These are phyloP conservation scores for Dysphania ambrosioides DNA, from an alignment of 148 eudicot genomes.

Conservation along the genomic window DNA sequence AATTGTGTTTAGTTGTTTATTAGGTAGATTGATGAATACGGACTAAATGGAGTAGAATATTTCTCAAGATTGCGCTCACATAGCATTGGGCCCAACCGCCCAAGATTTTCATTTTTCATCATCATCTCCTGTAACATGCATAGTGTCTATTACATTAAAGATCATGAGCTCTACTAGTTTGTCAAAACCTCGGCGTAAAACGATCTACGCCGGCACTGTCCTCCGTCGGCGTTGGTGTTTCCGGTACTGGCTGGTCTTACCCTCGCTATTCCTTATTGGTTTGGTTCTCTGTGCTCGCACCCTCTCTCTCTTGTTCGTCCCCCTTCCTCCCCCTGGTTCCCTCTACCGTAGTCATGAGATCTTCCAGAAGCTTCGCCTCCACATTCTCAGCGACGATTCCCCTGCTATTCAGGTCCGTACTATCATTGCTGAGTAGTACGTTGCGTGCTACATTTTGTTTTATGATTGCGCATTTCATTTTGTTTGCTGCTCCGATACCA, in stretches of 20 bases:
- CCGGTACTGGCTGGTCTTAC: conserved; percentile 47
- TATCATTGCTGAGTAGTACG: no score
- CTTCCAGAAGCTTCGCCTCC: conserved; percentile 48
- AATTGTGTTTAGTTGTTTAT: no score
- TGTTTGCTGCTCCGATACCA: no score
- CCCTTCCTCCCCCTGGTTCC: conserved; percentile 54
- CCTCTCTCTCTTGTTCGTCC: conserved; percentile 42
- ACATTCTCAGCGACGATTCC: conserved; percentile 44
- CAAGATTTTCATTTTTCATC: no score
- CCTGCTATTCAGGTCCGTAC: conserved; percentile 44
- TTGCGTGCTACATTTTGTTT: no score
- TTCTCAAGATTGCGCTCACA: no score
- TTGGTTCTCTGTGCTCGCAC: conserved; percentile 49
- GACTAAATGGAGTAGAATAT: no score
- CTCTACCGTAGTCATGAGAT: conserved; percentile 55
- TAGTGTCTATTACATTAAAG: no score
- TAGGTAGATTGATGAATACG: no score
- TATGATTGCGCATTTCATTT: no score
- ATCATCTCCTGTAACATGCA: no score
- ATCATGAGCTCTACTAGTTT: neutral
- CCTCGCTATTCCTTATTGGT: conserved; percentile 49
- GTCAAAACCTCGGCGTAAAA: conserved; percentile 36
- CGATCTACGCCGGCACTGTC: conserved; percentile 28
- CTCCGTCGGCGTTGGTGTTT: conserved; percentile 36
- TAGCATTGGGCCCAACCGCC: no score